Evolutionary conservation across 169 alveolate genomes (phyloP), one percentile per base, ranked within the genome.

Genomic region (Cryptosporidium bovis): DNA sequence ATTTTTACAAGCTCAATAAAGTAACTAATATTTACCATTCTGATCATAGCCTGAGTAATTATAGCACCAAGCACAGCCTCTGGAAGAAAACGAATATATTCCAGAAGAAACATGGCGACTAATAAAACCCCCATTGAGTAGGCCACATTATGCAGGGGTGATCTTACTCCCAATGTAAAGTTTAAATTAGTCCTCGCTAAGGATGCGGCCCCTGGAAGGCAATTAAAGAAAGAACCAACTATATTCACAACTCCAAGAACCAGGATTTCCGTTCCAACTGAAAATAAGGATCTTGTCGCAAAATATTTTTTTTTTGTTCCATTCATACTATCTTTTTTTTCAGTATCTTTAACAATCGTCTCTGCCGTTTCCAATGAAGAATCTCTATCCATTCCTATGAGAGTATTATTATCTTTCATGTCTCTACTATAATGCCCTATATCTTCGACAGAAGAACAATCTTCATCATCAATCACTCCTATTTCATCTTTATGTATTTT

Each of bases 171-270:
- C 16, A 71, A 51, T 7, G 67, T 71, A 33, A 51, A 71, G 13
- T 71, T 71, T 51, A 53, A 24, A 33, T 71, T 71, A 29, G 84
- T 71, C 16, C 84, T 71, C 12, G 84, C 84, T 18, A 71, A 53
- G 3, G 84, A 71, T 71, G 69, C 84, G 13, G 84, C 84, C 36
- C 84, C 84, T 15, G 84, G 84, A 71, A 71, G 84, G 33, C 84
- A 71, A 33, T 71, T 51, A 15, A 71, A 71, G 18, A 71, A 71
- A 16, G 84, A 60, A 13, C 84, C 84, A 71, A 71, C 67, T 34
- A 71, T 71, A 71, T 71, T 71, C 15, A 71, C 56, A 2, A 55
- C 40, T 5, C 84, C 84, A 8, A 71, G 67, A 33, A 56, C 84
- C 4, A 71, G 68, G n/a, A 71, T 71, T 36, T 71, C 84, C 20